Conservation (phyloP, 2,329 filamentous ascomycete genomes). For the Zymoseptoria passerinii region DNA sequence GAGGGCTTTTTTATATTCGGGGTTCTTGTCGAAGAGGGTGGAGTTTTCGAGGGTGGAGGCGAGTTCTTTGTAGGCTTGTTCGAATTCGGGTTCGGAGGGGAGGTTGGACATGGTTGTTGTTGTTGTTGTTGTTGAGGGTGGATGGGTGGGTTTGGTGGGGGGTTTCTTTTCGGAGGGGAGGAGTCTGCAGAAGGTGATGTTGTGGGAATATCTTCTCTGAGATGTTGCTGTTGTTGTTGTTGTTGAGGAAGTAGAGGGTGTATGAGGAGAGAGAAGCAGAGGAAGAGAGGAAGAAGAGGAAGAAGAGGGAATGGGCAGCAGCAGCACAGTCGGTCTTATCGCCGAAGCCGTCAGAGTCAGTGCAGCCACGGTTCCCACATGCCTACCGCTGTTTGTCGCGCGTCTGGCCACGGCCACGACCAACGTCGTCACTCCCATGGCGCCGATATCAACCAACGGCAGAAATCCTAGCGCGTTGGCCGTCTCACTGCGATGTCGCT, state of each 20-base stretch:
- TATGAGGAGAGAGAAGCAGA: not conserved
- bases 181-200: not conserved
- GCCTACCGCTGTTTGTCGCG: not conserved
- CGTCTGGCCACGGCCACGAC: not conserved
- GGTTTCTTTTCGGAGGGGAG: not conserved
- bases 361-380: not conserved
- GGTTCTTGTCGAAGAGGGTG: constrained; percentile 85
- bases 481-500: too few relatives aligned
- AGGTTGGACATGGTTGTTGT: constrained; percentile 53
- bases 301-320: not conserved
- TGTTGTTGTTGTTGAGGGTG: constrained; percentile 1
- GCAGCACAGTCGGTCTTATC: not conserved
- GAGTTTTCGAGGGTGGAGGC: constrained; percentile 90
- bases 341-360: too few relatives aligned
- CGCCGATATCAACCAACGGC: not conserved
- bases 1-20: constrained; percentile 87
- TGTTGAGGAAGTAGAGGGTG: not conserved
- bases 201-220: not conserved
- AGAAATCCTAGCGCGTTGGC: too few relatives aligned
- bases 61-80: constrained; percentile 95
- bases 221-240: not conserved
- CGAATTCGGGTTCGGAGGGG: constrained; percentile 80
- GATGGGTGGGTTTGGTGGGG: not conserved
- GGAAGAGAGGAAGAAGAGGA: not conserved
- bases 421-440: not conserved